Conservation (phyloP, 139 green algal genomes). For the Tetradesmus obliquus region DNA sequence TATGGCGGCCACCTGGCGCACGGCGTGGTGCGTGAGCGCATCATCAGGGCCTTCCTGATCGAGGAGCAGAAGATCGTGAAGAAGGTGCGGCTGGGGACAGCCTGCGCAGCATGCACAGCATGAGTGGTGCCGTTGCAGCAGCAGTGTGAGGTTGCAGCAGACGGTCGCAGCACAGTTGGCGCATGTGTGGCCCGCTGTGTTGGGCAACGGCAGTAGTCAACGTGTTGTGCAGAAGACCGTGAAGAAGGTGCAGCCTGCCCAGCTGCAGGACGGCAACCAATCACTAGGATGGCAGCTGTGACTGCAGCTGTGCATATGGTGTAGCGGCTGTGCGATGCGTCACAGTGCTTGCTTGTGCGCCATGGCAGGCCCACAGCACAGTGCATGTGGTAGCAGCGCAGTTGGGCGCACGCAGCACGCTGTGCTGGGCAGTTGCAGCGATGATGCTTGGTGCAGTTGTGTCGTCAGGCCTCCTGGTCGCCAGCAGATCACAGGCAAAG, state of each 20-base stretch:
- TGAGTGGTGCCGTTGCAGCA: not conserved
- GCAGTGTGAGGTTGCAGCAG: not conserved
- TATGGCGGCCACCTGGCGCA: slow-evolving; percentile 95
- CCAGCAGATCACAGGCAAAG: too few relatives aligned
- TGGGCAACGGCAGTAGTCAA: too few relatives aligned
- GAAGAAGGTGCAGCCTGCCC: too few relatives aligned
- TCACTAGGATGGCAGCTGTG: too few relatives aligned
- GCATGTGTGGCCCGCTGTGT: not conserved
- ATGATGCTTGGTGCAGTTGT: not conserved
- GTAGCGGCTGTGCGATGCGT: not conserved
- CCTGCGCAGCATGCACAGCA: not conserved
- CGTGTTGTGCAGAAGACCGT: too few relatives aligned
- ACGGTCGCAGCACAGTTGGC: not conserved
- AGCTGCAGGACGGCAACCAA: too few relatives aligned
- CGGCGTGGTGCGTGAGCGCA: slow-evolving; percentile 89
- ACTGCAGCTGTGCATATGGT: too few relatives aligned
- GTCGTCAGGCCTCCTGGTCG: too few relatives aligned
- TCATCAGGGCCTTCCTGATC: slow-evolving; percentile 97
- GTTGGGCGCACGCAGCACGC: not conserved
- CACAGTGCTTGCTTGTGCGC: not conserved
- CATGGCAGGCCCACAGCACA: too few relatives aligned
- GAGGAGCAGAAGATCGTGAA: slow-evolving; percentile 99
- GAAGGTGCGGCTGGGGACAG: slow-evolving; percentile 80
- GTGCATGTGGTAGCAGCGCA: not conserved
- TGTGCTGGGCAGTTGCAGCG: not conserved